Base-by-base conservation (phyloP, 257 asterid species). In the Hygrophila difformis region DNA sequence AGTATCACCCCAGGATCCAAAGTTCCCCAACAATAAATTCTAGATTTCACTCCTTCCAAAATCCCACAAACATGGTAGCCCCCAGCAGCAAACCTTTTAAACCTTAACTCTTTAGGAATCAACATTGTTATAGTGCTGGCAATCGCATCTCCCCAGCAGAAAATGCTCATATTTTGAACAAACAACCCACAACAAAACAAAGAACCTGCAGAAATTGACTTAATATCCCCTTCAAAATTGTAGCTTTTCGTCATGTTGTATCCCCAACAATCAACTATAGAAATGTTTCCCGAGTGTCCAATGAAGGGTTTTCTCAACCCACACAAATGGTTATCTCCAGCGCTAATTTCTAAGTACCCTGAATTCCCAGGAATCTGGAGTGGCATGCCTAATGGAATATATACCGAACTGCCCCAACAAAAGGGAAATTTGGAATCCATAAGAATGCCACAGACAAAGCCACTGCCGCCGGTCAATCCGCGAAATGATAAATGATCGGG, bases 181-280 rank as follows among this genome's bases (percentile, higher is more conserved):
- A 75, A 78, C 65, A 82, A 57, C 3, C 82, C 93, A 48, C 93
- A 82, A 14, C 71, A 72, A 44, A 82, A 82, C 56, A 57, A 76
- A 18, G 93, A 75, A 20, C 93, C 93, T 11, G 89, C 80, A 3
- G 89, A 75, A 10, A 82, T 63, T 11, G 89, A 70, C 24, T 65
- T 76, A 68, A 82, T 68, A 72, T 66, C 82, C 37, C 93, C 93
- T 42, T 78, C 68, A 63, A 78, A 73, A 34, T 8, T 63, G 26
- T 70, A 65, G 29, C 62, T 78, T 26, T 53, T 63, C 0, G 93
- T 82, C 89, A 82, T 82, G 59, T 82, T 82, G 39, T 82, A 82
- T n/a, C 93, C 93, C 93, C 93, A 82, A n/a, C 93, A 82, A 37
- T 82, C 93, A 18, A 82, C 79, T 17, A 75, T 48, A 3, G 93